Base-by-base conservation (phyloP, 805 yeast genomes). In the Wickerhamiella cacticola region DNA sequence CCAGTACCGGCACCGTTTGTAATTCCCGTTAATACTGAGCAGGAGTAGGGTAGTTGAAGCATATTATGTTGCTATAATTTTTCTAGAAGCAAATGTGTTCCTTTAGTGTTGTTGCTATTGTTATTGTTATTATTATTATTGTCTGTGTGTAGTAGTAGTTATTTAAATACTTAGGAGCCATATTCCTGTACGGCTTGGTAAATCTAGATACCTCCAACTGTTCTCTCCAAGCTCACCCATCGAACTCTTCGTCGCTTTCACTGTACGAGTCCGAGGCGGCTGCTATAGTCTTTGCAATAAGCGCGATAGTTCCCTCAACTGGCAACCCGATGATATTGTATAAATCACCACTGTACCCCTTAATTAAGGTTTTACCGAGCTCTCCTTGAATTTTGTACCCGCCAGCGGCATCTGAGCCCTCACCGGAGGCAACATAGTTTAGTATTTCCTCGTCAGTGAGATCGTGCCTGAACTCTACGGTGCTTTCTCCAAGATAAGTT, bases 241-340 rank as follows among this genome's bases (percentile, higher is more conserved):
- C 36, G 16, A 31, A 31, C 29, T 48, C 51, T 26, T 49, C 54
- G 10, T 54, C 53, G 12, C 39, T 22, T 22, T 54, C 56, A 25
- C 46, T 50, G n/a, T 54, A 56, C 22, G 45, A 54, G 28, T 51
- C 57, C 26, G 50, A 52, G 18, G 65, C 65, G 36, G 50, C 52
- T 6, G 34, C 45, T 24, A 58, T 42, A 9, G 63, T 56, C 54
- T 62, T 58, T 40, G 64, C 64, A 34, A 77, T 58, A 49, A 76
- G 59, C 45, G 61, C 58, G 57, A 73, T 74, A 0, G 89, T 77
- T 29, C 64, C 68, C 40, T 72, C 69, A 22, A 77, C 74, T 1
- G 98, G 97, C 48, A 89, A 66, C 0, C 98, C 98, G 3, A 89
- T 89, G 12, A 85, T 82, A 60, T 86, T 89, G 63, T 72, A 78